Conservation (phyloP, 148 eudicot genomes). For the Gaultheria prostrata region DNA sequence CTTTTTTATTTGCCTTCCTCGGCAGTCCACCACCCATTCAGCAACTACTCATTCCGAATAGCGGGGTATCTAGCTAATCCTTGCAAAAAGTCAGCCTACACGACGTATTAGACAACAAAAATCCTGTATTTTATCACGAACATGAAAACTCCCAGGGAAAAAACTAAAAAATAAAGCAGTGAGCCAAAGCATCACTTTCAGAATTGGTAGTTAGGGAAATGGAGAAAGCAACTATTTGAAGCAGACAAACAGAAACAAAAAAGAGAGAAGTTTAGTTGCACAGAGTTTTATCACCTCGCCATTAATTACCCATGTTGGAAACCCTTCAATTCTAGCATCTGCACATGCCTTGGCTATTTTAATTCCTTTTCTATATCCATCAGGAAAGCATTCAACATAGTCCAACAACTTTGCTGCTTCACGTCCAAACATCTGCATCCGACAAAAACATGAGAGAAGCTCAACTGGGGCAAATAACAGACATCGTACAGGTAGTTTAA, state of each 20-base stretch:
- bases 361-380: slow-evolving; percentile 67
- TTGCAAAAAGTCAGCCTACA: background rate
- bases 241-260: background rate
- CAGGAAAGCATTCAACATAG: slow-evolving; percentile 92
- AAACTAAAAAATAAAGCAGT: background rate
- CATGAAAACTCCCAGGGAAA: background rate
- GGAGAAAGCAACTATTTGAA: background rate
- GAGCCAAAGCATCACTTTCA: background rate
- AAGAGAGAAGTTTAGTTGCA: slow-evolving; percentile 4
- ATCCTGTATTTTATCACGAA: background rate
- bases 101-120: background rate
- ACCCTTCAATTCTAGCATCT: slow-evolving; percentile 62
- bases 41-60: background rate
- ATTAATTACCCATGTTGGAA: slow-evolving; percentile 90
- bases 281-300: slow-evolving; percentile 56
- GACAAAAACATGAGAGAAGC: background rate
- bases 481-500: background rate
- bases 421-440: slow-evolving; percentile 74
- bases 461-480: background rate
- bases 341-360: slow-evolving; percentile 57
- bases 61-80: background rate
- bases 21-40: background rate
- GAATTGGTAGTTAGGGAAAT: background rate
- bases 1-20: background rate
- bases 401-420: slow-evolving; percentile 80